Evolutionary conservation across 108 stramenopile species (phyloP).

Genomic region (Pseudonitzschia pungens): DNA sequence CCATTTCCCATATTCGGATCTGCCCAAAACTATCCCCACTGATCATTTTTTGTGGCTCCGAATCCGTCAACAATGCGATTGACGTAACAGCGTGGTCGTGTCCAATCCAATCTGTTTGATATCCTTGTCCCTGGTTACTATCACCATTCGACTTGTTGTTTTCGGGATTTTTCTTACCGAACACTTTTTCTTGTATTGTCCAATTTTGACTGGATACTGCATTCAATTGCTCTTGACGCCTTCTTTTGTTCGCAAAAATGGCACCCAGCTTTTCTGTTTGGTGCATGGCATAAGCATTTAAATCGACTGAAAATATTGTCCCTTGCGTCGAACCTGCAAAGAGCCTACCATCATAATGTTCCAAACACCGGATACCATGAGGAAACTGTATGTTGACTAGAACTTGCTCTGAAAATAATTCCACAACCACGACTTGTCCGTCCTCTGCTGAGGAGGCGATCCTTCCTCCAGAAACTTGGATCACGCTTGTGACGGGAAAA

Average conservation of each 20-base stretch:
- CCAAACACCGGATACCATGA: slow-evolving; percentile 47
- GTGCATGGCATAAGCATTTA: slow-evolving; percentile 66
- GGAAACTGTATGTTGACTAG: slow-evolving; percentile 66
- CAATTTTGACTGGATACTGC: slow-evolving; percentile 2
- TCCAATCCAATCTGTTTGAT: slow-evolving; percentile 60
- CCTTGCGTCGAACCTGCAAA: slow-evolving; percentile 67
- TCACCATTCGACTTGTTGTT: not conserved
- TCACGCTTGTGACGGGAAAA: slow-evolving; percentile 55
- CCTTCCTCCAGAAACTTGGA: slow-evolving; percentile 43
- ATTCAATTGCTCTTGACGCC: slow-evolving; percentile 15
- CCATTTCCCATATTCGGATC: slow-evolving; percentile 81
- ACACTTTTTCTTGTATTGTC: slow-evolving; percentile 35
- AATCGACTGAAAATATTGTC: slow-evolving; percentile 67
- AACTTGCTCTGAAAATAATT: slow-evolving; percentile 54
- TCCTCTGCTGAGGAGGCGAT: slow-evolving; percentile 66
- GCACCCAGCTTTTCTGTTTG: slow-evolving; percentile 47
- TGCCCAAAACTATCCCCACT: slow-evolving; percentile 76
- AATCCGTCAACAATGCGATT: slow-evolving; percentile 57
- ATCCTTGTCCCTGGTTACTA: slow-evolving; percentile 7
- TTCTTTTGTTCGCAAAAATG: slow-evolving; percentile 11
- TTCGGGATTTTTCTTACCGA: slow-evolving; percentile 25
- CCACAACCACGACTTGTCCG: slow-evolving; percentile 62
- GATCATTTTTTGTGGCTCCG: slow-evolving; percentile 39
- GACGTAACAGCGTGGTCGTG: slow-evolving; percentile 65
- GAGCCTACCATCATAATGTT: slow-evolving; percentile 39